Conservation (phyloP, 2,329 filamentous ascomycete genomes). For the Cladosporium sp. region DNA sequence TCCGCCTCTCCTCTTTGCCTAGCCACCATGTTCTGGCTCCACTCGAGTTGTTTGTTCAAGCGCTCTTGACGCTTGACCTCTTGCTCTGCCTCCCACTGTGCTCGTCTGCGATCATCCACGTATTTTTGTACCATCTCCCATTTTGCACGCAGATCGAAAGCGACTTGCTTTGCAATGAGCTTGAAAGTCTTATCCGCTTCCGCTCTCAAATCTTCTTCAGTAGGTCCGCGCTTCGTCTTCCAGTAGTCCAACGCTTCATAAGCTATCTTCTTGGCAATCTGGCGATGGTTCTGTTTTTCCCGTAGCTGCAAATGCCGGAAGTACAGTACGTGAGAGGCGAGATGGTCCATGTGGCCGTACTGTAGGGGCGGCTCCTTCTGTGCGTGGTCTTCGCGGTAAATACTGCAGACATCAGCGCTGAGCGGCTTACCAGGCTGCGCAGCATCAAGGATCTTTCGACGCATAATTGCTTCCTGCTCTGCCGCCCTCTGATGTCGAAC, state of each 20-base stretch:
- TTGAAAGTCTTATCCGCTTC: conserved; percentile 70
- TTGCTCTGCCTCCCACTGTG: conserved; percentile 64
- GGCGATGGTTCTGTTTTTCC: conserved; percentile 76
- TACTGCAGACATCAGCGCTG: conserved; percentile 61
- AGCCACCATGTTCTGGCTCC: conserved; percentile 36
- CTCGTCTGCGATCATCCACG: conserved; percentile 58
- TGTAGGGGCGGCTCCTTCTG: conserved; percentile 74
- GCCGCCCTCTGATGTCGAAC: conserved; percentile 31
- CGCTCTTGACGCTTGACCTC: conserved; percentile 71
- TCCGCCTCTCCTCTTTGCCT: conserved; percentile 36
- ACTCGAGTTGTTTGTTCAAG: conserved; percentile 58
- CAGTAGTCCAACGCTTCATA: conserved; percentile 76
- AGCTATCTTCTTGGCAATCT: conserved; percentile 76
- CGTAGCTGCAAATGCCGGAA: conserved; percentile 78
- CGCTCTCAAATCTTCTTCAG: conserved; percentile 75
- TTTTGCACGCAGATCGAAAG: conserved; percentile 63
- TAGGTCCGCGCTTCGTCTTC: conserved; percentile 72
- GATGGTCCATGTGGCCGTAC: conserved; percentile 85
- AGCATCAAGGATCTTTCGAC: conserved; percentile 66
- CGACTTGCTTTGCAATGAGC: conserved; percentile 71
- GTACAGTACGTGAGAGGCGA: conserved; percentile 75
- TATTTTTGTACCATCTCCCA: conserved; percentile 62
- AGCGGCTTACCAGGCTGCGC: conserved; percentile 74
- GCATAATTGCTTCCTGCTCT: conserved; percentile 33
- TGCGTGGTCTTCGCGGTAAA: conserved; percentile 53